A percentile compares a stretch with the other conserved stretches of the same genome.
Conservation (phyloP, 179 eudicot species). For the Beta macrorhiza region DNA sequence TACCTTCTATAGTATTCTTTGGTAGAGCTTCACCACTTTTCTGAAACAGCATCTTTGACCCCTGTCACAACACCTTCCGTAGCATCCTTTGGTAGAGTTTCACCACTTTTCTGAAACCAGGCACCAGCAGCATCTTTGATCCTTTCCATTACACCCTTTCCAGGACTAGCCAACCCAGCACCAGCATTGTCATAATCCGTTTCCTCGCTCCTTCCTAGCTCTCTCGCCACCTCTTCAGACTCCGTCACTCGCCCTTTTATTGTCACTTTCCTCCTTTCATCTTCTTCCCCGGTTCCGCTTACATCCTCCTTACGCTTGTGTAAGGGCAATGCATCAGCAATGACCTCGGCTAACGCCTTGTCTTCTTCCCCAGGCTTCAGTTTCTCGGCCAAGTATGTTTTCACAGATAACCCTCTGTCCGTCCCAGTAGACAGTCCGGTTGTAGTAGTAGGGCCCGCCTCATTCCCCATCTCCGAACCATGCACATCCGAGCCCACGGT, state of each 20-base stretch:
- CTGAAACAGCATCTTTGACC: conserved; percentile 50
- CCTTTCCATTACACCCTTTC: conserved; percentile 47
- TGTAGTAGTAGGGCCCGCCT: conserved; percentile 26
- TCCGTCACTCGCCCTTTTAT: conserved; percentile 54
- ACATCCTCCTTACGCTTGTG: conserved; percentile 28
- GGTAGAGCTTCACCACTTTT: conserved; percentile 38
- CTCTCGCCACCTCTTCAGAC: conserved; percentile 51
- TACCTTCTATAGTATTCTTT: conserved; percentile 32
- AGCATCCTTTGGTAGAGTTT: conserved; percentile 18
- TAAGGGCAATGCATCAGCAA: conserved; percentile 41
- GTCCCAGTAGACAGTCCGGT: conserved; percentile 16
- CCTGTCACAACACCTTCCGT: conserved; percentile 39
- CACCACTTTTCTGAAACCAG: conserved; percentile 59
- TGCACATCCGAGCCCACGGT: conserved; percentile 43
- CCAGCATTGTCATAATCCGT: conserved; percentile 27
- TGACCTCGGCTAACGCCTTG: conserved; percentile 50
- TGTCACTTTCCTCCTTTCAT: conserved; percentile 18
- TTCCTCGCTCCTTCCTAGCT: conserved; percentile 34
- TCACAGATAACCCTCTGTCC: conserved; percentile 54
- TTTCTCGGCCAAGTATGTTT: conserved; percentile 58
- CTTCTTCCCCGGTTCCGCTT: conserved; percentile 17
- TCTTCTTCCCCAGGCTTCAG: conserved; percentile 67
- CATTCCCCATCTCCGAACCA: conserved; percentile 25
- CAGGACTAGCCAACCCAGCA: conserved; percentile 36
- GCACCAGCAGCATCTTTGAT: conserved; percentile 47